Base-by-base conservation (phyloP, 2,329 filamentous ascomycete genomes). In the Pyrenochaeta sp. region DNA sequence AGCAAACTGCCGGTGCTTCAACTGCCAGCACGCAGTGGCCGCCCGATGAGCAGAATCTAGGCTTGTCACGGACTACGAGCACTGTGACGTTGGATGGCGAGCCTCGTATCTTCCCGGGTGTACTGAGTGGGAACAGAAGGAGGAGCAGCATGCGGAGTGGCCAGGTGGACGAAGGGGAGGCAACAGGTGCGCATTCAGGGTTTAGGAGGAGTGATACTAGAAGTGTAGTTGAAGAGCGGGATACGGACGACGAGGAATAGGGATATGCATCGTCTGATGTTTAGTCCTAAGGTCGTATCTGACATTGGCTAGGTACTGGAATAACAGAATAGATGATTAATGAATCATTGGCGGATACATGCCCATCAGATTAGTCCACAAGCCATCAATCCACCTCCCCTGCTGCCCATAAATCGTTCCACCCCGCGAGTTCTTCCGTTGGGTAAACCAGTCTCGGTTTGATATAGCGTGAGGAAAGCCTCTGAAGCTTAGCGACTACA, bases 91-190 rank as follows among this genome's bases (percentile, higher is more conserved):
- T 81, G 27, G 76, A 78, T 28, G 86, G 84, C 48, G 90, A 92
- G 73, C 90, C 90, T 10, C 85, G 83, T 61, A 87, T 92, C 61
- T 91, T 92, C 64, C 91, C 91, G 0, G 90, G 90, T 0, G 84
- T 93, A 32, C 84, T 92, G 10, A 81, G 79, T 50, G 77, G 80
- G 50, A 73, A 77, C 36, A 71, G 80, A 22, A 72, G 78, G 42
- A 74, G 74, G 56, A 76, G 77, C 42, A 72, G 72, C 56, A 60
- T 71, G 25, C 61, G 71, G 47, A 63, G 61, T 6, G 63, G 66
- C 25, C 56, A 55, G 49, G 50, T 64, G 5, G 68, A 68, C 13
- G 68, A 73, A 15, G 68, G 61, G 0, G 68, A 66, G 0, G 46
- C 43, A 51, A 42, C 55, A 44, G 56, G 52, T 10, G 39, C 52